Evolutionary conservation across 768 basidiomycete species (phyloP), one percentile per base, ranked within the genome.

Genomic region (Fibroporia radiculosa): DNA sequence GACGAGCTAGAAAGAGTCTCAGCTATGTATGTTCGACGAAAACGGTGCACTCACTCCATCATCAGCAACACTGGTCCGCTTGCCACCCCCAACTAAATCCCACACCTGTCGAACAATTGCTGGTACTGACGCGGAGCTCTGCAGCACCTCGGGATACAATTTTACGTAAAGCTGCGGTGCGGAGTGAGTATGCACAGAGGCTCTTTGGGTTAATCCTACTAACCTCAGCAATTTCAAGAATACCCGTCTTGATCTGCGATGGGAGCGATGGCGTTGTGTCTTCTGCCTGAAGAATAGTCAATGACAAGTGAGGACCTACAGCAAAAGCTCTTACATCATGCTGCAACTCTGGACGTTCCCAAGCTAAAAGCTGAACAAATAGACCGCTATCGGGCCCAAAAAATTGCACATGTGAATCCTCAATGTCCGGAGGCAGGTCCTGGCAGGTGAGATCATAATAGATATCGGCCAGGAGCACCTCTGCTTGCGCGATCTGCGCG

Each of bases 381-480:
- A 80, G 81, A 1, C 87, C 87, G 2, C 62, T 66, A 0, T 66
- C 66, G 1, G 80, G 69, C 3, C 73, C 81, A 62, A 97, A 96
- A 62, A 95, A 96, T 48, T 84, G 77, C 16, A 74, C 68, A 47
- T 93, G 80, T 22, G 80, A 70, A 56, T 98, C 96, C 60, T 99
- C 96, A 55, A 99, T 82, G 52, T 82, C 84, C 12, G 92, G 91
- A 3, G 93, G 96, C 14, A 98, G 71, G 65, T 99, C 96, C 52
- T 98, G 95, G 53, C 87, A 88, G 2, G 86, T 92, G 51, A 99
- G 78, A 63, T 98, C 96, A 56, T 93, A 85, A 68, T 84, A 98
- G 20, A 98, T 78, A 27, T 93, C 87, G 14, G 86, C 71, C 13
- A 96, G 71, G 6, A 92, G 70, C 16, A 82, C 75, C 73, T 89